Evolutionary conservation across 371 early-diverging fungal genomes (phyloP), one percentile per base, ranked within the genome.

Genomic region (Circinella umbellata): DNA sequence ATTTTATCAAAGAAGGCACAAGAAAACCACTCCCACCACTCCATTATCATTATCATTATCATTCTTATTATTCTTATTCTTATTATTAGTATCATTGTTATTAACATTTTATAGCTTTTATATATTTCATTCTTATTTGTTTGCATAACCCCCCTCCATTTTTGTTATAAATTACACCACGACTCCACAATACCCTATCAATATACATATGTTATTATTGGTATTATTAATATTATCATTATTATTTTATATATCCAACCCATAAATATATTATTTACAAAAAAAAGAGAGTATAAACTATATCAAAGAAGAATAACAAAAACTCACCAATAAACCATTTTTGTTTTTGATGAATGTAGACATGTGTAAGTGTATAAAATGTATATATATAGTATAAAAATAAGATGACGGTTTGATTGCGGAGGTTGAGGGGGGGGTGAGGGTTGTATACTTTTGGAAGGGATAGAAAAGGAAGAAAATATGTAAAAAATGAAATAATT

Each of bases 211-310:
- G 27, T 13, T 64, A 46, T 15, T 39, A 48, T 64, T 10, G 15
- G n/a, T 51, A 51, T 51, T 15, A 51, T 51, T 51, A n/a, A 13
- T 51, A 51, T 8, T 51, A 51, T 17, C 15, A 51, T 51, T n/a
- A 51, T 8, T 51, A 51, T 51, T 42, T 9, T 42, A 6, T 42
- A 9, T 42, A 42, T 42, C 42, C 42, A 6, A 6, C 11, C 42
- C 42, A 42, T 54, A 20, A 54, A 20, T 54, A 54, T n/a, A 20
- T 42, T 63, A 63, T 63, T 63, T 63, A 63, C 63, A 63, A n/a
- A 63, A 20, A 63, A 47, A 63, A 48, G 20, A 18, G 17, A 38
- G 17, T 17, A 9, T 54, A 27, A 49, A 46, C 27, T 27, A 27
- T 27, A 2, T 27, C 18, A 36, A 15, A 36, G 18, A 35, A 61